Evolutionary conservation across 2,329 filamentous ascomycete genomes (phyloP), one percentile per base, ranked within the genome.

Genomic region (Didymella glomerata): DNA sequence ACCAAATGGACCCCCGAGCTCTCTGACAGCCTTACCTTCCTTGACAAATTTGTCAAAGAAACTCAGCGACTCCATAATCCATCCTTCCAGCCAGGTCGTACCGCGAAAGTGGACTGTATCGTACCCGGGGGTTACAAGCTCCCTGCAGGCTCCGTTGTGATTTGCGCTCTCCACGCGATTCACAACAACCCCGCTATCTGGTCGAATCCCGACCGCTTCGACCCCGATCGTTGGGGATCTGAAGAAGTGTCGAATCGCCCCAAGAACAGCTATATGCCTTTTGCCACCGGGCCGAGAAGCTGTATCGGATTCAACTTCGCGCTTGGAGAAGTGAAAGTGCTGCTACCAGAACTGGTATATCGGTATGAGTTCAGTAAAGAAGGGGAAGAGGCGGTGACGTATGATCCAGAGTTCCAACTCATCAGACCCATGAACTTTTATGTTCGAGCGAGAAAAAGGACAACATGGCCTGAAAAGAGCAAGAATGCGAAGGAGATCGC

Each of bases 401-500:
- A 40, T 22, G 36, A 40, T 20, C 36, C 36, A 8, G 36, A 40
- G n/a, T 40, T 40, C 18, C 36, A 40, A 11, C 36, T 40, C n/a
- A 40, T 40, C 36, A 40, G 36, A 40, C 36, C 36, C 3, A 40
- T 40, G n/a, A 20, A 40, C 36, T 20, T 40, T 4, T 40, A 40
- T 40, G 36, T 40, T 20, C 36, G 36, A 9, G 36, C 36, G 18
- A 40, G 36, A 4, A 40, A 20, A 18, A 40, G 36, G 36, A 40
- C n/a, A 18, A 64, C 22, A 11, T 64, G 32, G 22, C 61, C 61
- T 0, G 40, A 62, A 30, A 55, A 47, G 22, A 65, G 45, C 5
- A 41, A 48, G 3, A 55, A 50, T 3, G 57, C 63, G 24, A 61
- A 57, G 24, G 54, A 51, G 49, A 57, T 65, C 47, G 63, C 63